Base-by-base conservation (phyloP, 148 eudicot species). In the Limonium bicolor region DNA sequence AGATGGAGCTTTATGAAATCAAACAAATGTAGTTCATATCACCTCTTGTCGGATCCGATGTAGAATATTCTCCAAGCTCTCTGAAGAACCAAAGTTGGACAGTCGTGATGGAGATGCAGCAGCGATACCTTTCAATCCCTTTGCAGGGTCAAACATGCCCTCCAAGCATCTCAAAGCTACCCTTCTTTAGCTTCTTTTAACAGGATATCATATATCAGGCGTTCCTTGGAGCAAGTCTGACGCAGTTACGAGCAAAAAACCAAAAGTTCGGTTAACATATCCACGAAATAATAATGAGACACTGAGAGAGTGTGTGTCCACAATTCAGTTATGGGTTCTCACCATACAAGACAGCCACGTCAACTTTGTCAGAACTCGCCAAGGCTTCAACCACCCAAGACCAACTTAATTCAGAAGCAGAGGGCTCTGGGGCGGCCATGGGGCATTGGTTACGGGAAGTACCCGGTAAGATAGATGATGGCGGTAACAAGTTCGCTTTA, bases 351-450 rank as follows among this genome's bases (percentile, higher is more conserved):
- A 65, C 22, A 43, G 77, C 43, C 38, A 54, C 23, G 65, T 70
- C 80, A 36, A 76, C 68, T 29, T 60, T 50, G 18, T 59, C 29
- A 41, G 51, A 60, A 43, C 64, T 58, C 48, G 94, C 85, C 48
- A 87, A 59, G 51, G 80, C 53, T 66, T 87, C 94, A 36, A 86
- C 42, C 25, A 65, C 69, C 94, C 80, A 87, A 45, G 55, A 52
- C 84, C 88, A 70, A 5, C 73, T 47, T 51, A 71, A 60, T 36
- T 48, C 13, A 40, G 72, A 61, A 46, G 38, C 52, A 61, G 56
- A 54, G 15, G 25, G 46, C 60, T 52, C 56, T 9, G 0, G 20
- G 13, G 11, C 38, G 27, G 49, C 65, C 65, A 66, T 66, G 25
- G 28, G 4, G 6, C 5, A n/a, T 43, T 18, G 12, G 13, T 7